phyloP scores from a whole-genome alignment of 2,329 filamentous ascomycete species.

The Monosporascus cannonballus region DNA sequence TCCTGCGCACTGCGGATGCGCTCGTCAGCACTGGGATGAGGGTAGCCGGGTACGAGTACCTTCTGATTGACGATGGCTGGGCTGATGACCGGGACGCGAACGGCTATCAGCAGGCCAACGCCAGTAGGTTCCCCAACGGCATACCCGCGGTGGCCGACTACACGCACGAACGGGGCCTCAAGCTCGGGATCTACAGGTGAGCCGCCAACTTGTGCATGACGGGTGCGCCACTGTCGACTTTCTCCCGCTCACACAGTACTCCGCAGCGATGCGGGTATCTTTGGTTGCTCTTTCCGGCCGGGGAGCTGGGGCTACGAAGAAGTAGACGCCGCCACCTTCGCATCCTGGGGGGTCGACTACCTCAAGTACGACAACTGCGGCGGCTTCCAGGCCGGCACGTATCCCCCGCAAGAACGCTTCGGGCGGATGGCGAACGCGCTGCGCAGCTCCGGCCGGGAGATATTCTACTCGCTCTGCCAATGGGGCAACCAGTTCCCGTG shows the following conservation, averaged over 20 bases:
- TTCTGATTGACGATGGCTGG: conserved; percentile 19
- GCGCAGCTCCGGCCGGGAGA: conserved; percentile 28
- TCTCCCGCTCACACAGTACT: too few relatives aligned
- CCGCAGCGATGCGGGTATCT: conserved; percentile 32
- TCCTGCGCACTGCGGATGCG: conserved; percentile 10
- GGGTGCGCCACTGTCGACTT: too few relatives aligned
- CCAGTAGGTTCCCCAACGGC: conserved; percentile 3
- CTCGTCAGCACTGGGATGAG: conserved; percentile 8
- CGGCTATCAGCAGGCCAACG: conserved; percentile 14
- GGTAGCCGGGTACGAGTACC: conserved; percentile 8
- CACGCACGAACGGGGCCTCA: conserved; percentile 40
- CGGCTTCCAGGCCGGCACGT: conserved; percentile 40
- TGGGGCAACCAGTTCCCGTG: conserved; percentile 22
- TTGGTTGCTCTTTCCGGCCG: conserved; percentile 31
- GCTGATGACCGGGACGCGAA: conserved; percentile 10
- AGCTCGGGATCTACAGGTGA: conserved; percentile 46
- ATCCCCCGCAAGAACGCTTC: conserved; percentile 40
- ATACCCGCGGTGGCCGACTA: conserved; percentile 31
- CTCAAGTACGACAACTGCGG: conserved; percentile 52
- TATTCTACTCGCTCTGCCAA: conserved; percentile 30
- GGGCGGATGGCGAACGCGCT: conserved; percentile 28
- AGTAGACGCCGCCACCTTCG: conserved; percentile 45
- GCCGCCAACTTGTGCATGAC: background rate
- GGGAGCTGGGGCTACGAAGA: conserved; percentile 33
- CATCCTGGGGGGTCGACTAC: conserved; percentile 46